These are phyloP conservation scores for Arthonia radiata DNA, from an alignment of 495 filamentous ascomycete genomes.

Conservation along the genomic window DNA sequence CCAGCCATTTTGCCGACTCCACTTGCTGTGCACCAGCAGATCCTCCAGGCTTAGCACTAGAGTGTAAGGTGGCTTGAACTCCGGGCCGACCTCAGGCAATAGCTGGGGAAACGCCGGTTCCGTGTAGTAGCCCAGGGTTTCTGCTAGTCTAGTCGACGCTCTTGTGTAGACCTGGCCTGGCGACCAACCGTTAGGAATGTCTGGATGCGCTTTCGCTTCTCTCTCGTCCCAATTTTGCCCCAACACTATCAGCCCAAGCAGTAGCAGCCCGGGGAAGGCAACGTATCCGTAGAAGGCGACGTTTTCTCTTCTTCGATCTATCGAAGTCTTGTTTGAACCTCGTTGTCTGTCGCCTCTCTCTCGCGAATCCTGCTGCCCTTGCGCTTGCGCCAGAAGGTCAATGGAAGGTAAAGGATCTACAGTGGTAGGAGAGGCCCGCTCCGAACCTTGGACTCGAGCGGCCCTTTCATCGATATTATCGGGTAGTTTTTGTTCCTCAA, in stretches of 20 bases:
- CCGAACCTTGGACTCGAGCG: no score
- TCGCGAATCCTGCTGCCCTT: no score
- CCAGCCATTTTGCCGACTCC: conserved; percentile 86
- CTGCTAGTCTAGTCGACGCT: conserved; percentile 41
- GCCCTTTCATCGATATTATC: no score
- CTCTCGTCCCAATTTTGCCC: conserved; percentile 76
- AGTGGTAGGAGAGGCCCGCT: no score
- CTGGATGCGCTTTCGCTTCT: conserved; percentile 34
- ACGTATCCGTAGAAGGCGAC: conserved; percentile 44
- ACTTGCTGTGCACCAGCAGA: conserved; percentile 77
- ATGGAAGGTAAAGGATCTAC: no score
- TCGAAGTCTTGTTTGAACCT: conserved; percentile 79
- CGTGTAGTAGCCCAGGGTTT: conserved; percentile 70
- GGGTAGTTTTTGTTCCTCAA: no score
- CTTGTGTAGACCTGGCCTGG: conserved; percentile 54
- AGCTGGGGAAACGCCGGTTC: conserved; percentile 89
- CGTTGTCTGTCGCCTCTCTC: no score
- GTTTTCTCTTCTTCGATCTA: conserved; percentile 50
- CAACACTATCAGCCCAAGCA: conserved; percentile 36
- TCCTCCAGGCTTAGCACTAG: conserved; percentile 83
- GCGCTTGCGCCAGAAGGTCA: no score
- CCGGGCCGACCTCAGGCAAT: conserved; percentile 66
- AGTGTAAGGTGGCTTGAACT: conserved; percentile 69
- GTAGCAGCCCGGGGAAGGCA: conserved; percentile 20
- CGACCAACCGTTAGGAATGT: conserved; percentile 50